A percentile compares a stretch with the other conserved stretches of the same genome.
These are phyloP conservation scores for Oryza glumipatula DNA, from an alignment of 176 grass and related monocot genomes.

Conservation along the genomic window DNA sequence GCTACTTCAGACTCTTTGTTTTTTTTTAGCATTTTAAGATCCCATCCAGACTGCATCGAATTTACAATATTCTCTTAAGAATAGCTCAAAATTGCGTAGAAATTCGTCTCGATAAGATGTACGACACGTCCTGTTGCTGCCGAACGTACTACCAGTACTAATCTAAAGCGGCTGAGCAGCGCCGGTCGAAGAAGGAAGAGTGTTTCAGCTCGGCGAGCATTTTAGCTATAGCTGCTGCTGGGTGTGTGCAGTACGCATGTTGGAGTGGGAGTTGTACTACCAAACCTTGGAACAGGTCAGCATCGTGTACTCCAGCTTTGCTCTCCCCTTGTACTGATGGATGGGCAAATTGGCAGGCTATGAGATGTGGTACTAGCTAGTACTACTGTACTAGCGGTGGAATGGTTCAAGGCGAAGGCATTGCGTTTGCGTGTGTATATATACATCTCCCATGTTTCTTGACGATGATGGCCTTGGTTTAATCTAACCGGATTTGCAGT, in stretches of 20 bases:
- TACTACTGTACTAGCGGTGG: constrained; percentile 34
- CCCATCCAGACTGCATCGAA: too few species aligned
- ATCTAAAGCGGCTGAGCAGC: not conserved
- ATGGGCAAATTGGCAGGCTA: not conserved
- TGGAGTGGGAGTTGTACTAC: constrained; percentile 43
- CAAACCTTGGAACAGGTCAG: not conserved
- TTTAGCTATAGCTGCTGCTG: too few species aligned
- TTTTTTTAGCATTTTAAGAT: not conserved
- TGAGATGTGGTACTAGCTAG: not conserved
- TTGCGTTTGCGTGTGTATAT: constrained; percentile 28
- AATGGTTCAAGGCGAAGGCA: not conserved
- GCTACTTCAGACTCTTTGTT: not conserved
- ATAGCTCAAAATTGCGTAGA: not conserved
- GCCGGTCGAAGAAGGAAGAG: too few species aligned
- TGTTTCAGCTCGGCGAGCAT: not conserved
- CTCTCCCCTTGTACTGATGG: constrained; percentile 19
- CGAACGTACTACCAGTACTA: not conserved
- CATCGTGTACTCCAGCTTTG: constrained; percentile 31
- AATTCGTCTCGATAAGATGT: not conserved
- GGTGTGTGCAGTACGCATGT: constrained; percentile 37
- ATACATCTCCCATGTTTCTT: constrained; percentile 18
- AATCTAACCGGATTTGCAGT: not conserved
- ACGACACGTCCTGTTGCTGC: not conserved
- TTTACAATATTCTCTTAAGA: not conserved
- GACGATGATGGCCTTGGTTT: not conserved